Conservation (phyloP, 2,329 filamentous ascomycete species). For the Zasmidium cellare region DNA sequence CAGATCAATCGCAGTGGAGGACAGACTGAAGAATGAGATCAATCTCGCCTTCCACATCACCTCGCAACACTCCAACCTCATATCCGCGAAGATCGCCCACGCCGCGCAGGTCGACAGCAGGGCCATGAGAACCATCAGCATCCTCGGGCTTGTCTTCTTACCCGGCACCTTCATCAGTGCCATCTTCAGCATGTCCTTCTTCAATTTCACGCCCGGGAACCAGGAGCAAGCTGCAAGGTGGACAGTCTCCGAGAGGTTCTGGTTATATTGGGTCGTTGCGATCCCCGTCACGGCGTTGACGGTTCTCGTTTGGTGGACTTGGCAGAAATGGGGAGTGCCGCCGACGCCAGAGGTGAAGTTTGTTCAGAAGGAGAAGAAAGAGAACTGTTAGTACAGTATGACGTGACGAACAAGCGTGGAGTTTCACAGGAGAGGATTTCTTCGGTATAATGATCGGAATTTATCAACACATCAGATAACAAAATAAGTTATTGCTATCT, state of each 20-base stretch:
- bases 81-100: slow-evolving; percentile 20
- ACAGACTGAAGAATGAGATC: slow-evolving; percentile 29
- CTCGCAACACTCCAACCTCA: slow-evolving; percentile 23
- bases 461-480: too few species aligned
- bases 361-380: neutral
- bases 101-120: slow-evolving; percentile 21
- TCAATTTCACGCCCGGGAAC: slow-evolving; percentile 15
- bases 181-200: slow-evolving; percentile 23
- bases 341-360: neutral
- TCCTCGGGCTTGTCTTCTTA: slow-evolving; percentile 26
- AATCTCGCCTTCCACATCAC: slow-evolving; percentile 28
- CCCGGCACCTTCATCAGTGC: slow-evolving; percentile 27
- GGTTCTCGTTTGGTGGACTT: slow-evolving; percentile 13
- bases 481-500: too few species aligned
- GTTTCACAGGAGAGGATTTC: too few species aligned
- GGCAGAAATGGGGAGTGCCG: slow-evolving; percentile 8
- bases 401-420: too few species aligned
- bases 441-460: too few species aligned
- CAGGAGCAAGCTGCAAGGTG: slow-evolving; percentile 3
- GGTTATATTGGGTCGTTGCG: slow-evolving; percentile 21
- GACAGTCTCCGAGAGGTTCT: slow-evolving; percentile 15
- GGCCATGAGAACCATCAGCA: slow-evolving; percentile 24
- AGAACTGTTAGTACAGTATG: neutral
- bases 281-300: slow-evolving; percentile 13
- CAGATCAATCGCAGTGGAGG: slow-evolving; percentile 22